Percentiles rank a stretch among this genome's conserved stretches.
These are phyloP conservation scores for Astrocystis sublimbata DNA, from an alignment of 495 filamentous ascomycete genomes.

Conservation along the genomic window DNA sequence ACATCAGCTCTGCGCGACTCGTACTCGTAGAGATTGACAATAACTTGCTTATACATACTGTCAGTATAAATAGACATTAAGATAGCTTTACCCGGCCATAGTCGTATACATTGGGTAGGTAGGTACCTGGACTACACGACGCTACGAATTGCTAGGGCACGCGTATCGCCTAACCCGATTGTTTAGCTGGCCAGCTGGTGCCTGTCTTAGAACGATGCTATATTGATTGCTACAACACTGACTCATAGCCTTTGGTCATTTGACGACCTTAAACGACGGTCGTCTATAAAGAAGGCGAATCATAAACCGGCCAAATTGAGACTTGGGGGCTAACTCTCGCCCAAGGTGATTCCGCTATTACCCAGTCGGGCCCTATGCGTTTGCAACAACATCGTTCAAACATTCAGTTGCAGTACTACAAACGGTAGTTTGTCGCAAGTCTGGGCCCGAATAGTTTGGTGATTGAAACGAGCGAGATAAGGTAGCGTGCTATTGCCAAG, in stretches of 20 bases:
- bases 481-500: neutral
- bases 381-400: no score
- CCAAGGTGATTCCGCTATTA: neutral
- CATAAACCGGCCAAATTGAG: neutral
- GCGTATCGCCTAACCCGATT: slow-evolving; percentile 11
- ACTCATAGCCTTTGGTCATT: neutral
- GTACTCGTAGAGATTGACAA: slow-evolving; percentile 3
- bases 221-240: neutral
- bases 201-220: neutral
- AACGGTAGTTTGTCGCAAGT: neutral
- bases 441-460: neutral
- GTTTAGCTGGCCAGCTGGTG: neutral
- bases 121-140: neutral
- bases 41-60: neutral
- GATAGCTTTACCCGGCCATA: neutral
- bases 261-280: neutral
- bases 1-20: neutral
- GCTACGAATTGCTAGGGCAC: neutral
- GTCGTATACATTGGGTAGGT: neutral
- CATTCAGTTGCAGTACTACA: no score
- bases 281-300: neutral
- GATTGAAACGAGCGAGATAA: neutral
- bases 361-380: neutral
- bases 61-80: neutral
- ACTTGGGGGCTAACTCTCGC: neutral